Conservation (phyloP, 2,329 filamentous ascomycete species). For the Hypoxylon sp. region DNA sequence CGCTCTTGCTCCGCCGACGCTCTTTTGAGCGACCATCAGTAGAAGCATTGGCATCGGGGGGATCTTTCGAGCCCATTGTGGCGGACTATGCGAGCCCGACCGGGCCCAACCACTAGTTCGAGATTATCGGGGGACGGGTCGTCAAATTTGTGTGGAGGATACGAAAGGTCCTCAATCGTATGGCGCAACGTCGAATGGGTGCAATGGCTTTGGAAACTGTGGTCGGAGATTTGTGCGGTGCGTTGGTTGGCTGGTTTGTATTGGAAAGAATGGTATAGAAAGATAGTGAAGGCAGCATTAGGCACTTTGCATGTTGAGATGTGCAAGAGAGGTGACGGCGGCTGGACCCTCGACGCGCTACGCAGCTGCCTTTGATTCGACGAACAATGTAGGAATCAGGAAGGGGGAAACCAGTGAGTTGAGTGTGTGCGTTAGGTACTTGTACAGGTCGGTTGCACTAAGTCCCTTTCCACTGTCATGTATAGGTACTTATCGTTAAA, state of each 20-base stretch:
- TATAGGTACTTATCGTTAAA: conserved; percentile 16
- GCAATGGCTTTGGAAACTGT: conserved; percentile 13
- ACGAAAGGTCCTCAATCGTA: conserved; percentile 21
- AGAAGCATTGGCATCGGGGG: conserved; percentile 43
- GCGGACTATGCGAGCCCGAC: conserved; percentile 51
- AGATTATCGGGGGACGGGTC: conserved; percentile 37
- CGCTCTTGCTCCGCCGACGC: conserved; percentile 44
- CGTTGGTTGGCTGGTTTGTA: conserved; percentile 2
- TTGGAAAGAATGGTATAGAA: conserved; percentile 14
- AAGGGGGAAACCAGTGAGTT: conserved; percentile 10
- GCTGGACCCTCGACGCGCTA: conserved; percentile 50
- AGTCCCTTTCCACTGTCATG: neutral
- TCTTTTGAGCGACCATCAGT: conserved; percentile 47
- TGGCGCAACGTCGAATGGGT: conserved; percentile 17
- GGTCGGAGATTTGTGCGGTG: conserved; percentile 17
- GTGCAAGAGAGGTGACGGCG: conserved; percentile 44
- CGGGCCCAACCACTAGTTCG: conserved; percentile 48
- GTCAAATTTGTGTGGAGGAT: conserved; percentile 25
- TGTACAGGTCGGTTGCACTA: conserved; percentile 5
- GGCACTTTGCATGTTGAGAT: conserved; percentile 40
- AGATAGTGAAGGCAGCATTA: conserved; percentile 34
- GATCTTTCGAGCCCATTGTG: conserved; percentile 50
- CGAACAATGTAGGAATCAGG: conserved; percentile 21
- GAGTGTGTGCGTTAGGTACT: neutral
- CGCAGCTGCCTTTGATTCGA: conserved; percentile 52